Percentiles rank a stretch among this genome's conserved stretches.
These are phyloP conservation scores for Mytilinidion resinicola DNA, from an alignment of 495 filamentous ascomycete genomes.

Conservation along the genomic window DNA sequence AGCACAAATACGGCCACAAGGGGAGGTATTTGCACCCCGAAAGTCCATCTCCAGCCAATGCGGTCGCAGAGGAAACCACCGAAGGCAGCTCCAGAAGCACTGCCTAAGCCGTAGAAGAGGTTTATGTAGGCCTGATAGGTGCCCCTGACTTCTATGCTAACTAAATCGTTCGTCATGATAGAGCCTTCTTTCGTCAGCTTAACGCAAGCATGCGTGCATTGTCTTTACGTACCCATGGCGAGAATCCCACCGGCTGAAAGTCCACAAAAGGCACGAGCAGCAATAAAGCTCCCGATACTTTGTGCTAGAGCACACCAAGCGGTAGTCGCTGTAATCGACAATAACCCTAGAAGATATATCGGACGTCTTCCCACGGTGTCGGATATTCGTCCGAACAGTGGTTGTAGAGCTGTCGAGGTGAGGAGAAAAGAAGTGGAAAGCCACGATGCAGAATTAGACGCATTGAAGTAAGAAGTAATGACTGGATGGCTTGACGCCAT, in stretches of 20 bases:
- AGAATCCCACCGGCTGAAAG: conserved; percentile 69
- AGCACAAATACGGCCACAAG: conserved; percentile 55
- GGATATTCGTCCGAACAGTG: conserved; percentile 64
- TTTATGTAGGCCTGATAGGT: conserved; percentile 74
- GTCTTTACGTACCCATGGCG: conserved; percentile 48
- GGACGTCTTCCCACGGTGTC: conserved; percentile 67
- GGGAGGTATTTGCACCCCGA: conserved; percentile 60
- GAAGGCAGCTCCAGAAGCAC: conserved; percentile 62
- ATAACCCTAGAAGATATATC: conserved; percentile 58
- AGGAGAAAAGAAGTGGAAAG: conserved; percentile 72
- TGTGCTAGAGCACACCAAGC: conserved; percentile 66
- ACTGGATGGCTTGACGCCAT: conserved; percentile 80
- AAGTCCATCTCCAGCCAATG: conserved; percentile 69
- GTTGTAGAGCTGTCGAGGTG: conserved; percentile 69
- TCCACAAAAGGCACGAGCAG: conserved; percentile 66
- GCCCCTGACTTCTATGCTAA: conserved; percentile 68
- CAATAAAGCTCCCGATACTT: conserved; percentile 66
- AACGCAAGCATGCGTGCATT: not conserved
- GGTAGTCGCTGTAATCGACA: conserved; percentile 59
- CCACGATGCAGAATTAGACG: conserved; percentile 73
- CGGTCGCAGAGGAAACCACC: conserved; percentile 68
- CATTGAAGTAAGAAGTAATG: conserved; percentile 71
- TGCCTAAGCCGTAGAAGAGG: conserved; percentile 56
- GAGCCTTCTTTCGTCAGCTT: conserved; percentile 32
- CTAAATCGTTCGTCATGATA: conserved; percentile 68